A percentile compares a stretch with the other conserved stretches of the same genome.
Conservation (phyloP, 2,329 filamentous ascomycete genomes). For the Pyricularia grisea region DNA sequence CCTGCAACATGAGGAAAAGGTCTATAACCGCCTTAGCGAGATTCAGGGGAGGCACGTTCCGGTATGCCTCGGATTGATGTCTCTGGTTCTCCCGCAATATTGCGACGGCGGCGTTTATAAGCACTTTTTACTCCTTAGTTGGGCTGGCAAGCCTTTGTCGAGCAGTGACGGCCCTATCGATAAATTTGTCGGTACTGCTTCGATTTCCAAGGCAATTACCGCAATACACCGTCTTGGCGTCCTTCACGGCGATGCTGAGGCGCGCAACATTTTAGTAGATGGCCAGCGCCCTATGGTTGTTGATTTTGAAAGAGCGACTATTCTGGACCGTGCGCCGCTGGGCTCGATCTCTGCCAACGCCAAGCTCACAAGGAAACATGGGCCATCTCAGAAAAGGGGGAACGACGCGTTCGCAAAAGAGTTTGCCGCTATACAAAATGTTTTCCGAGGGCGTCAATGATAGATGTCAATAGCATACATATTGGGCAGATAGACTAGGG, state of each 20-base stretch:
- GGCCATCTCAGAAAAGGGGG: not conserved
- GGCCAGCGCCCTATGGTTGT: slow-evolving; percentile 18
- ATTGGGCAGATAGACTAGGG: too few relatives aligned
- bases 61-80: too few relatives aligned
- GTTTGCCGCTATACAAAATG: not conserved
- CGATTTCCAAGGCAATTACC: not conserved
- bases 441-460: too few relatives aligned
- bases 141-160: too few relatives aligned
- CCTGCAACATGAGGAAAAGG: slow-evolving; percentile 11
- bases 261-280: slow-evolving; percentile 22
- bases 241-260: slow-evolving; percentile 13
- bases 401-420: not conserved
- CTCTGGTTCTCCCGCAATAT: too few relatives aligned
- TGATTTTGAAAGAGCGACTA: slow-evolving; percentile 20
- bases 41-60: too few relatives aligned
- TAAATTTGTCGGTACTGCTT: too few relatives aligned
- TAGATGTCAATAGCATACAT: too few relatives aligned
- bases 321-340: slow-evolving; percentile 5
- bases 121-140: too few relatives aligned
- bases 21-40: slow-evolving; percentile 6
- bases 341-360: not conserved
- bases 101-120: too few relatives aligned
- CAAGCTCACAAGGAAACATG: not conserved
- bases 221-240: slow-evolving; percentile 8
- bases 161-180: too few relatives aligned